Conservation (phyloP, 345 rosid species). For the Balakata baccata region DNA sequence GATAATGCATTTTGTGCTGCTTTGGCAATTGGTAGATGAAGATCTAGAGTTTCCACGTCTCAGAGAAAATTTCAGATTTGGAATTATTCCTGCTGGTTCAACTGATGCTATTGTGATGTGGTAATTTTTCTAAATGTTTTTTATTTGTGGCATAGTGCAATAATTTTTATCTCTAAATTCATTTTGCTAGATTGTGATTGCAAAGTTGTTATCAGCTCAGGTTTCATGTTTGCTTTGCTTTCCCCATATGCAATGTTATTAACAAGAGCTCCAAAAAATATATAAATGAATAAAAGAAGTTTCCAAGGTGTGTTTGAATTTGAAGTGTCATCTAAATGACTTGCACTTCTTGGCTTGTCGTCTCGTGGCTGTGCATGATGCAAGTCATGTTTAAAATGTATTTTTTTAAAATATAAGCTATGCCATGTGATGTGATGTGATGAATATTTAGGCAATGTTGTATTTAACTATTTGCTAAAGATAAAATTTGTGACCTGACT, state of each 20-base stretch:
- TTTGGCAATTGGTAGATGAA: slow-evolving; percentile 38
- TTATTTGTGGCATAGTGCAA: background rate
- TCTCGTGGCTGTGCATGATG: background rate
- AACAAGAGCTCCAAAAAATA: background rate
- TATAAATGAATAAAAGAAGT: background rate
- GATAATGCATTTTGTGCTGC: slow-evolving; percentile 16
- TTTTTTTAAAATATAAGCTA: background rate
- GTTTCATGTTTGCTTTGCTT: background rate
- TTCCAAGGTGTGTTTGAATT: background rate
- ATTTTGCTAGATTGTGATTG: background rate
- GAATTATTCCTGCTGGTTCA: slow-evolving; percentile 92
- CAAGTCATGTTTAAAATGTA: background rate
- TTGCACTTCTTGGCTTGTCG: background rate
- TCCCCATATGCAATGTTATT: background rate
- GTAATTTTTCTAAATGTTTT: slow-evolving; percentile 34
- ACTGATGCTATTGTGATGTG: slow-evolving; percentile 88
- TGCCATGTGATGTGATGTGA: background rate
- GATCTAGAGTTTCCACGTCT: slow-evolving; percentile 42
- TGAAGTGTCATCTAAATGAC: background rate
- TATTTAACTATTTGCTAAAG: background rate
- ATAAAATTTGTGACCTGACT: background rate
- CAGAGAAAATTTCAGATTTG: slow-evolving; percentile 56
- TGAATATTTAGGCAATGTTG: background rate
- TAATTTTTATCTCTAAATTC: background rate
- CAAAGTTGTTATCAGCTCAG: background rate